Percentiles rank a stretch among this genome's conserved stretches.
Conservation (phyloP, 331 rosid genomes). For the Quercus tomentella region DNA sequence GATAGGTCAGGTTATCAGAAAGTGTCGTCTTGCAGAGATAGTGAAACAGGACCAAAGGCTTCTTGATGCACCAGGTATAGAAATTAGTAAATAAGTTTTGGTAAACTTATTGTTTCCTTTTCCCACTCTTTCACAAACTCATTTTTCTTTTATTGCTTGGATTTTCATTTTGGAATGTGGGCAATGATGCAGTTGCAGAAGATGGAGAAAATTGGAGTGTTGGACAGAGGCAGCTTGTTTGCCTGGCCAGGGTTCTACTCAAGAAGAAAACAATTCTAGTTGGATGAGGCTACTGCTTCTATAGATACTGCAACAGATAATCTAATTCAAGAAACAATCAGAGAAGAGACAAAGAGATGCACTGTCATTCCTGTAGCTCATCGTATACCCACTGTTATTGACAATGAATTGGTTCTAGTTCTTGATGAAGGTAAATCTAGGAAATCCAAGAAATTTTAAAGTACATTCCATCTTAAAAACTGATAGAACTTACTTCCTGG, state of each 20-base stretch:
- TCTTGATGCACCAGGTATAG: constrained; percentile 83
- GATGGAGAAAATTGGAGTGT: constrained; percentile 96
- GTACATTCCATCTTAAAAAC: background rate
- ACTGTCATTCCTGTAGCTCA: constrained; percentile 88
- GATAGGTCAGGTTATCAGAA: constrained; percentile 55
- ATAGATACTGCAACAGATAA: constrained; percentile 74
- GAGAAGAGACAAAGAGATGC: constrained; percentile 67
- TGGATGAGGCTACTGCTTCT: constrained; percentile 94
- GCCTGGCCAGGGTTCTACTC: constrained; percentile 71
- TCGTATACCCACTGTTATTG: constrained; percentile 81
- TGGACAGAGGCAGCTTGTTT: constrained; percentile 89
- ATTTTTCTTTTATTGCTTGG: background rate
- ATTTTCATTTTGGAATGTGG: background rate
- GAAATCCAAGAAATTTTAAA: background rate
- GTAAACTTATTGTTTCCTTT: background rate
- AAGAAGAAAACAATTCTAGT: constrained; percentile 71
- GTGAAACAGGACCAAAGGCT: constrained; percentile 56
- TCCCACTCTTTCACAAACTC: background rate
- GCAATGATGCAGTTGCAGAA: constrained; percentile 61
- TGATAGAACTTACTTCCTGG: background rate
- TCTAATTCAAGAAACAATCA: constrained; percentile 74
- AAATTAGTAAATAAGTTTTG: background rate
- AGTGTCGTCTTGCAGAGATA: constrained; percentile 67
- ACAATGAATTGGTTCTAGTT: constrained; percentile 75
- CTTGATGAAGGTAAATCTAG: constrained; percentile 62